Evolutionary conservation across 164 flowering plant species (phyloP).

Genomic region (Platanus orientalis): DNA sequence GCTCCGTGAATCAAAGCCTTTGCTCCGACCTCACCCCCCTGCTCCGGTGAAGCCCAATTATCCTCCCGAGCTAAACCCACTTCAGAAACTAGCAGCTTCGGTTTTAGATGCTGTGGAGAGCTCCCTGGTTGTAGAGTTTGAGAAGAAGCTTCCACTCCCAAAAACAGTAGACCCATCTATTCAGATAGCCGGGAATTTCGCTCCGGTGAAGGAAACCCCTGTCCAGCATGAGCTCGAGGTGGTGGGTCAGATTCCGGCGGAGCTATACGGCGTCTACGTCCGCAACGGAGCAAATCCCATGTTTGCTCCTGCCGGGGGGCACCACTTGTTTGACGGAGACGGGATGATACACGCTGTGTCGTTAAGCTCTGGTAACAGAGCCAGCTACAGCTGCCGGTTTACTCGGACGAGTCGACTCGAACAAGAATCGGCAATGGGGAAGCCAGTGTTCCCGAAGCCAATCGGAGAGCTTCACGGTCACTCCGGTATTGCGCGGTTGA

Average conservation of each 20-base stretch:
- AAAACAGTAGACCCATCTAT: conserved; percentile 37
- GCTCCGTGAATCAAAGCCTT: background rate
- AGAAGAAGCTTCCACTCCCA: conserved; percentile 22
- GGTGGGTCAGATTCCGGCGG: conserved; percentile 28
- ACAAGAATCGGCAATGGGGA: conserved; percentile 28
- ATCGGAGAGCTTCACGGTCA: conserved; percentile 53
- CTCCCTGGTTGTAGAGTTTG: conserved; percentile 12
- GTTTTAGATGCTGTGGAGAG: conserved; percentile 28
- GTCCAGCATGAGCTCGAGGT: conserved; percentile 26
- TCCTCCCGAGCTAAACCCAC: conserved; percentile 19
- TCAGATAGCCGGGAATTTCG: conserved; percentile 44
- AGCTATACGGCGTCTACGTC: conserved; percentile 36
- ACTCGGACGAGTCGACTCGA: conserved; percentile 39
- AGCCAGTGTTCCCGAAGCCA: conserved; percentile 34
- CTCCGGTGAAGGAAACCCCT: conserved; percentile 39
- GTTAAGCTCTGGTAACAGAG: conserved; percentile 9
- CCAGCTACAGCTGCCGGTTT: conserved; percentile 41
- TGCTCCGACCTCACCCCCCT: background rate
- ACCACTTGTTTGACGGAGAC: conserved; percentile 54
- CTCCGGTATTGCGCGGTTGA: conserved; percentile 34
- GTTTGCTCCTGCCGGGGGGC: conserved; percentile 31
- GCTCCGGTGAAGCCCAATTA: background rate
- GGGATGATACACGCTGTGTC: conserved; percentile 52
- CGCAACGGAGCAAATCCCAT: conserved; percentile 52
- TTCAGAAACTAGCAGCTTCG: conserved; percentile 32